Evolutionary conservation across 2,329 filamentous ascomycete genomes (phyloP).

Genomic region (Bretziella fagacearum): DNA sequence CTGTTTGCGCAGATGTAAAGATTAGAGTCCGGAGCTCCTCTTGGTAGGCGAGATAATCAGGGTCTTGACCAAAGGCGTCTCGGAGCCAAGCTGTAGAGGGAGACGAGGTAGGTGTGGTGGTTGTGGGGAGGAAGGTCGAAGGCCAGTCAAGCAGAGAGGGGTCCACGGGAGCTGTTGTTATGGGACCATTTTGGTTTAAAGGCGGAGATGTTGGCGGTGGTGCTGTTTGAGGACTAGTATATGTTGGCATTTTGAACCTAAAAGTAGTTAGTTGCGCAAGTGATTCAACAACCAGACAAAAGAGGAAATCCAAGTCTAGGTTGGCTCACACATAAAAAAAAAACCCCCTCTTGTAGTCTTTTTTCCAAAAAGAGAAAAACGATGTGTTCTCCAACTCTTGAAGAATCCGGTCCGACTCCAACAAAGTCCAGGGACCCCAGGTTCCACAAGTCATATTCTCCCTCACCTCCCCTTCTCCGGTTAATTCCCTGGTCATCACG

Average conservation of each 20-base stretch:
- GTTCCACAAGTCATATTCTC: no score
- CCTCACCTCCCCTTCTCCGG: no score
- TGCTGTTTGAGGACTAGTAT: no score
- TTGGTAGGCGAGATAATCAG: conserved; percentile 28
- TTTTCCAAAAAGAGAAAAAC: not conserved
- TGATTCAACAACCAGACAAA: no score
- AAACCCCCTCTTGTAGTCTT: not conserved
- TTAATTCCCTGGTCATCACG: no score
- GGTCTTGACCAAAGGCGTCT: conserved; percentile 24
- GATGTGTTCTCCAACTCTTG: not conserved
- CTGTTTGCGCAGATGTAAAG: conserved; percentile 29
- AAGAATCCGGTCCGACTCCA: no score
- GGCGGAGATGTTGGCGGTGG: no score
- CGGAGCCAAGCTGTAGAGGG: conserved; percentile 18
- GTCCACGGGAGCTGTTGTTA: not conserved
- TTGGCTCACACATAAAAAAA: no score
- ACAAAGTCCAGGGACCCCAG: not conserved
- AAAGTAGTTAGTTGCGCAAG: no score
- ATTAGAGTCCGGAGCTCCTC: conserved; percentile 30
- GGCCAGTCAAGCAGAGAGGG: not conserved
- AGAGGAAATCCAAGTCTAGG: no score
- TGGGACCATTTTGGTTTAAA: no score
- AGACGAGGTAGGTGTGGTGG: not conserved
- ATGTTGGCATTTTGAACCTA: no score
- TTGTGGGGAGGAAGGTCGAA: not conserved